A percentile compares a stretch with the other conserved stretches of the same genome.
phyloP scores from a whole-genome alignment of 768 basidiomycete genomes.

The Pisolithus microcarpus region DNA sequence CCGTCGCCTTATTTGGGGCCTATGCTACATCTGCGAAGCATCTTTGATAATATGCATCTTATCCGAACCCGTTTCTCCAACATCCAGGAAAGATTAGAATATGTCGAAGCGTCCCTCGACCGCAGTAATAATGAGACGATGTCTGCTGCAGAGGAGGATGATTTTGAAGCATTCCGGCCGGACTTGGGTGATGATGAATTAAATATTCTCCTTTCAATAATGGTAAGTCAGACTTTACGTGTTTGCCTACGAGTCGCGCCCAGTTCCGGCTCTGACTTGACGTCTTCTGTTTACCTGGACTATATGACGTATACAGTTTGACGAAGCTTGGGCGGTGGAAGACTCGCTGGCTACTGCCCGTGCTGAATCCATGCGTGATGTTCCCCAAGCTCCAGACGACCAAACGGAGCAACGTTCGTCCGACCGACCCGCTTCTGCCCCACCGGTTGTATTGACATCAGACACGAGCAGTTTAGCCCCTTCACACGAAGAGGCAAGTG shows the following conservation, averaged over 20 bases:
- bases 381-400: not conserved
- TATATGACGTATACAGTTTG: slow-evolving; percentile 10
- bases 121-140: no score
- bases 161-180: no score
- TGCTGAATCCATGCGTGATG: not conserved
- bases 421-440: not conserved
- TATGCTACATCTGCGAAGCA: slow-evolving; percentile 40
- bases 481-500: slow-evolving; percentile 7
- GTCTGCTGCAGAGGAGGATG: no score
- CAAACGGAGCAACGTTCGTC: not conserved
- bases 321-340: slow-evolving; percentile 2
- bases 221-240: not conserved
- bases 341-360: slow-evolving; percentile 1
- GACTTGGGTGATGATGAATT: not conserved
- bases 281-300: slow-evolving; percentile 13
- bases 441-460: not conserved
- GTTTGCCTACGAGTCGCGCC: slow-evolving; percentile 17
- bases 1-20: slow-evolving; percentile 25
- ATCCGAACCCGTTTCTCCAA: no score
- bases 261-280: slow-evolving; percentile 24
- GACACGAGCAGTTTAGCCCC: not conserved
- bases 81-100: no score
- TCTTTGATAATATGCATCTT: slow-evolving; percentile 29
- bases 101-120: no score
- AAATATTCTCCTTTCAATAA: not conserved